A percentile compares a stretch with the other conserved stretches of the same genome.
Evolutionary conservation across 805 yeast species (phyloP).

Genomic region (Candida alai): DNA sequence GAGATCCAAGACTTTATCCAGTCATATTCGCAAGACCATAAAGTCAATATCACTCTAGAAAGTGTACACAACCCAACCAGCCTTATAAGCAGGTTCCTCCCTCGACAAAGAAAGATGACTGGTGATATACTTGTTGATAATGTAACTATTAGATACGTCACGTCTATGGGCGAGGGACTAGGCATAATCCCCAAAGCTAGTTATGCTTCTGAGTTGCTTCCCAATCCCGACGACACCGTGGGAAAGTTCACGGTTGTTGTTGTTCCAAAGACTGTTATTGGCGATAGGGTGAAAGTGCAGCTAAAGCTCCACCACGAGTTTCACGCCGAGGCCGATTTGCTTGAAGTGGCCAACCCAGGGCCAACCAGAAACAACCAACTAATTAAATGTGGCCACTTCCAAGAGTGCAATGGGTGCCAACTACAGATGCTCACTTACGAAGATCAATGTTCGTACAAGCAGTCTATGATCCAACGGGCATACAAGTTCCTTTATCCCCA

Average conservation of each 20-base stretch:
- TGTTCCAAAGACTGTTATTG: slow-evolving; percentile 38
- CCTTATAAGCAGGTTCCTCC: slow-evolving; percentile 5
- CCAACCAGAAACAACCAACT: slow-evolving; percentile 21
- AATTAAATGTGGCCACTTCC: slow-evolving; percentile 32
- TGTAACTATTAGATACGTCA: slow-evolving; percentile 23
- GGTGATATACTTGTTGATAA: slow-evolving; percentile 5
- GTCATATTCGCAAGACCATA: neutral
- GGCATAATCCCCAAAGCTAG: slow-evolving; percentile 24
- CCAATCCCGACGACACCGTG: slow-evolving; percentile 12
- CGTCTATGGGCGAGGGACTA: slow-evolving; percentile 36
- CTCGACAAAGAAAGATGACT: neutral
- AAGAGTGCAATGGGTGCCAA: slow-evolving; percentile 40
- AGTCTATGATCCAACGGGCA: slow-evolving; percentile 28
- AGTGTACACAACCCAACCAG: slow-evolving; percentile 2
- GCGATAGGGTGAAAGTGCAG: slow-evolving; percentile 30
- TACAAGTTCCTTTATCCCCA: slow-evolving; percentile 31
- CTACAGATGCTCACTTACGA: slow-evolving; percentile 38
- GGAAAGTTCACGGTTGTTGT: slow-evolving; percentile 21
- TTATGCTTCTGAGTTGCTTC: slow-evolving; percentile 14
- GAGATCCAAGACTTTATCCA: slow-evolving; percentile 8
- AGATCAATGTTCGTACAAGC: slow-evolving; percentile 34
- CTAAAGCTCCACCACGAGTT: slow-evolving; percentile 27
- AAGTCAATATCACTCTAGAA: neutral
- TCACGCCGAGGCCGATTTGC: slow-evolving; percentile 28
- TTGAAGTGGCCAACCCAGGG: slow-evolving; percentile 11